These are phyloP conservation scores for Talaromyces ruber DNA, from an alignment of 495 filamentous ascomycete species.

Conservation along the genomic window DNA sequence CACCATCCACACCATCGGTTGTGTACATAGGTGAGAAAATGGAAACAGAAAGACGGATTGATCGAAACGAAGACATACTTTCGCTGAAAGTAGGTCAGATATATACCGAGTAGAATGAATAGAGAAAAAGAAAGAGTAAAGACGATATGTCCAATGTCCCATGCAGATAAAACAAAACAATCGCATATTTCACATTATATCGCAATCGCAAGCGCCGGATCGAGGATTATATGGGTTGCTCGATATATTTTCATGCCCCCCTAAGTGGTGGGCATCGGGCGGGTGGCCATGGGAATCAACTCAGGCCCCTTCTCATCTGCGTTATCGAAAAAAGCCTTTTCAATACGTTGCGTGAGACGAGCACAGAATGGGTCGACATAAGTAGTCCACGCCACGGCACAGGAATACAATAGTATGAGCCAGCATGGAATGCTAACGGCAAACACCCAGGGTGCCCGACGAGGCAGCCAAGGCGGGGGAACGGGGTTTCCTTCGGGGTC, in stretches of 20 bases:
- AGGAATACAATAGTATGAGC: constrained; percentile 48
- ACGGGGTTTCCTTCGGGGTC: constrained; percentile 36
- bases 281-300: constrained; percentile 25
- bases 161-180: neutral
- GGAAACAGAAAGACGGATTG: neutral
- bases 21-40: neutral
- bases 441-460: constrained; percentile 33
- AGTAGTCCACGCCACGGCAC: constrained; percentile 54
- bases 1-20: neutral
- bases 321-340: constrained; percentile 40
- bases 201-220: neutral
- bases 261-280: constrained; percentile 18
- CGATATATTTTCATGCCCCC: neutral
- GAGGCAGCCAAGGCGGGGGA: constrained; percentile 27
- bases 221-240: neutral
- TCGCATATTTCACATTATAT: neutral
- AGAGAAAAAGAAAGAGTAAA: neutral
- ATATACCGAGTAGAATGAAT: neutral
- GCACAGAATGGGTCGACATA: constrained; percentile 62
- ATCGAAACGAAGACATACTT: neutral
- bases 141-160: neutral
- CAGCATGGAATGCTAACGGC: constrained; percentile 45
- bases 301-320: constrained; percentile 39
- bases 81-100: neutral
- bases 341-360: constrained; percentile 47